A percentile compares a stretch with the other conserved stretches of the same genome.
These are phyloP conservation scores for Eruca vesicaria DNA, from an alignment of 441 rosid genomes.

Conservation along the genomic window DNA sequence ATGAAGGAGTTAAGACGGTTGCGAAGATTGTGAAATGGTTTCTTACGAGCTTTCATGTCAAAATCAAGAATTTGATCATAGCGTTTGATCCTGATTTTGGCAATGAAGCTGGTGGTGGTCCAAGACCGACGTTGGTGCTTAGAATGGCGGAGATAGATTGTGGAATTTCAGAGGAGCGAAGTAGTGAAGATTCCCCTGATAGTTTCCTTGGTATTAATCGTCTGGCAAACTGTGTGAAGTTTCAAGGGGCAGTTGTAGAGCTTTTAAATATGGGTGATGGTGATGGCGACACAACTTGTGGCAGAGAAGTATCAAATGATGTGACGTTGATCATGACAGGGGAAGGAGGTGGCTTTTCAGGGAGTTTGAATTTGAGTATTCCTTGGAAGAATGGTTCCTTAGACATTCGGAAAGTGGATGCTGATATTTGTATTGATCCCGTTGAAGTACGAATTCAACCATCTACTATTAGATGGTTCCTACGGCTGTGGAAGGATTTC, in stretches of 20 bases:
- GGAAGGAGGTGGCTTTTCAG: conserved; percentile 78
- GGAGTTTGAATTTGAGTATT: conserved; percentile 80
- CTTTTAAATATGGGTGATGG: conserved; percentile 64
- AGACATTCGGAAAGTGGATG: conserved; percentile 88
- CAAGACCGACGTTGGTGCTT: conserved; percentile 60
- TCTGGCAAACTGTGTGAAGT: conserved; percentile 70
- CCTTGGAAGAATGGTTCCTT: conserved; percentile 97
- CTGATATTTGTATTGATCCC: conserved; percentile 77
- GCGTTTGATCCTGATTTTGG: conserved; percentile 74
- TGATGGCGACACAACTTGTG: conserved; percentile 27
- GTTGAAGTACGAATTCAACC: conserved; percentile 78
- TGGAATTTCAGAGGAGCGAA: conserved; percentile 74
- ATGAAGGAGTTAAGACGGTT: conserved; percentile 98
- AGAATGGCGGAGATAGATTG: conserved; percentile 73
- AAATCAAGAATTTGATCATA: conserved; percentile 70
- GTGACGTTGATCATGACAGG: conserved; percentile 64
- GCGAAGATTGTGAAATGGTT: conserved; percentile 98
- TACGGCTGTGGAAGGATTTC: conserved; percentile 58
- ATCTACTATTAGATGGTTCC: conserved; percentile 67
- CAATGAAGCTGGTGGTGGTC: conserved; percentile 37
- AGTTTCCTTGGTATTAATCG: conserved; percentile 73
- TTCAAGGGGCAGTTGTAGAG: conserved; percentile 82
- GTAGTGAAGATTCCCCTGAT: conserved; percentile 40
- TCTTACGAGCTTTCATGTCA: conserved; percentile 80
- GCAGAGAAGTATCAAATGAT: conserved; percentile 39